phyloP scores from a whole-genome alignment of 352 stramenopile species.

The Globisporangium cederbergense region DNA sequence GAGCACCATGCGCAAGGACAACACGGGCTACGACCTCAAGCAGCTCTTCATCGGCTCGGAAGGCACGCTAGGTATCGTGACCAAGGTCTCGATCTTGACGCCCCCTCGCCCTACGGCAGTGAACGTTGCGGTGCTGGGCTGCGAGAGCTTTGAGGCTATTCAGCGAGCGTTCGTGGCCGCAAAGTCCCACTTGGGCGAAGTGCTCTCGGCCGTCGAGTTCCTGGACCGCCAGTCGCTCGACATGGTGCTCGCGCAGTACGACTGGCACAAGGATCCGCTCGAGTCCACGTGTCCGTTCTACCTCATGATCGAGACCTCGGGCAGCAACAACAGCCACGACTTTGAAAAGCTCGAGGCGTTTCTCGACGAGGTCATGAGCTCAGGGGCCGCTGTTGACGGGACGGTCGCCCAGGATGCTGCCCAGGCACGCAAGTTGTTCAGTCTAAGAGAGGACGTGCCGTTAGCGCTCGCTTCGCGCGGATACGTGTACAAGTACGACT shows the following conservation, averaged over 20 bases:
- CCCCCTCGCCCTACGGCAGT: conserved; percentile 63
- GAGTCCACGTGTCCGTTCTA: conserved; percentile 79
- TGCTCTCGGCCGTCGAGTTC: conserved; percentile 96
- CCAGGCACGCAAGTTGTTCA: conserved; percentile 92
- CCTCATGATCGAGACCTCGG: conserved; percentile 96
- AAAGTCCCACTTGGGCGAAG: conserved; percentile 89
- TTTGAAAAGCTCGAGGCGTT: conserved; percentile 88
- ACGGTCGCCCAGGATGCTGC: conserved; percentile 91
- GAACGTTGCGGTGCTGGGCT: conserved; percentile 91
- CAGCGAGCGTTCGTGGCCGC: conserved; percentile 77
- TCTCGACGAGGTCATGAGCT: conserved; percentile 68
- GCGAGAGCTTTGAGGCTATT: conserved; percentile 84
- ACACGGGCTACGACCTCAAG: conserved; percentile 96
- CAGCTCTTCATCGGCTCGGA: conserved; percentile 97
- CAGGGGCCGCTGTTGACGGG: conserved; percentile 83
- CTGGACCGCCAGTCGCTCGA: conserved; percentile 90
- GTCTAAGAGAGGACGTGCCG: conserved; percentile 92
- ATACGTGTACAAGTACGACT: conserved; percentile 98
- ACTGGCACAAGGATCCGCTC: conserved; percentile 66
- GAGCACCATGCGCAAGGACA: conserved; percentile 95
- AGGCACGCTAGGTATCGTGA: conserved; percentile 97
- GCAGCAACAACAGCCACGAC: conserved; percentile 90
- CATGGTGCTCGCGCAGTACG: conserved; percentile 78
- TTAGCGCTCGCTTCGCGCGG: conserved; percentile 80
- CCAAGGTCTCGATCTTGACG: conserved; percentile 85